Conservation (phyloP, 768 basidiomycete species). For the Boletus rufocinnamomeus region DNA sequence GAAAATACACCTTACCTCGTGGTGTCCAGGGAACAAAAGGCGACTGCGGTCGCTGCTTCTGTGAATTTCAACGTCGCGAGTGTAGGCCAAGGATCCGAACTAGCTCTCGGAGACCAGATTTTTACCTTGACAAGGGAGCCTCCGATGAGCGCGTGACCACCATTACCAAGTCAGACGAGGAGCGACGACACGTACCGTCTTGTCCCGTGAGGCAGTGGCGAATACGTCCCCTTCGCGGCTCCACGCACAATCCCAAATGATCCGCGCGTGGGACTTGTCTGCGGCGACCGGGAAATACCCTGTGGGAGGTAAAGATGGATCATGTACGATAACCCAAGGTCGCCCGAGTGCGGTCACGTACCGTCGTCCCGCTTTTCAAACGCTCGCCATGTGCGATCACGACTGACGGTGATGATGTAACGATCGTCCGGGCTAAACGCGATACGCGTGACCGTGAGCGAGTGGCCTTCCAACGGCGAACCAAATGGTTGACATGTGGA, state of each 20-base stretch:
- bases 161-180: background rate
- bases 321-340: background rate
- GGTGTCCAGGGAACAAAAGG: constrained; percentile 48
- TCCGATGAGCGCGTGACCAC: background rate
- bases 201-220: constrained; percentile 93
- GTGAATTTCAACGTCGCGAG: constrained; percentile 64
- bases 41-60: constrained; percentile 84
- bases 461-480: constrained; percentile 76
- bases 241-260: constrained; percentile 97
- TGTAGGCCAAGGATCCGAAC: constrained; percentile 53
- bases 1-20: constrained; percentile 41
- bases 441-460: constrained; percentile 86
- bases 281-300: constrained; percentile 65
- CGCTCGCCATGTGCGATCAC: constrained; percentile 91
- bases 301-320: constrained; percentile 17
- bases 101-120: constrained; percentile 60
- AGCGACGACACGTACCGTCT: constrained; percentile 58
- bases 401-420: constrained; percentile 78
- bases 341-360: constrained; percentile 18
- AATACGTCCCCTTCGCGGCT: constrained; percentile 74
- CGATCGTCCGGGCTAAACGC: constrained; percentile 87
- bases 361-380: constrained; percentile 56
- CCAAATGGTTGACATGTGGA: constrained; percentile 70
- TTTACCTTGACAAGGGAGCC: constrained; percentile 59
- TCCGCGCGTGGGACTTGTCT: constrained; percentile 86